Base-by-base conservation (phyloP, 805 yeast species). In the Citeromyces nyonsensis region DNA sequence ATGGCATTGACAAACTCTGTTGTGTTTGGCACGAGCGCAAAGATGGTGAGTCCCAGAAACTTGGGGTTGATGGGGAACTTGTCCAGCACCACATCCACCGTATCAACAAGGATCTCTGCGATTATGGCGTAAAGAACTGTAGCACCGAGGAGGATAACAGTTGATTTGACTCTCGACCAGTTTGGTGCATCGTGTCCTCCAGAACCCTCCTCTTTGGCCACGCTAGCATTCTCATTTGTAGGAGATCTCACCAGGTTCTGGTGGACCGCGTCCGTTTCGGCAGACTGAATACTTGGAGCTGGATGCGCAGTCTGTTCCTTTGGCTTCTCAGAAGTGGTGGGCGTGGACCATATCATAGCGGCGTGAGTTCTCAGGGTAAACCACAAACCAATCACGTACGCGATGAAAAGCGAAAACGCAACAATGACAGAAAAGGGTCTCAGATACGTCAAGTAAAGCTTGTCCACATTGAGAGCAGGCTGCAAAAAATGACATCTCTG, bases 1-100 rank as follows among this genome's bases (percentile, higher is more conserved):
- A 91, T 86, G 44, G 97, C 98, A 54, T 91, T 91, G 36, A 91
- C 66, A 45, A 91, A 91, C 56, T 91, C 98, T 0, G 98, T 91
- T 5, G 97, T 84, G 48, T 86, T 91, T 9, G 98, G 98, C 18
- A 91, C 95, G 29, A 91, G 59, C 0, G 98, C 97, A 58, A 91
- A 91, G 2, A 91, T 80, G 0, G 97, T 88, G 42, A 91, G 63
- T 5, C 98, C 98, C 28, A 91, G 61, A 48, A 91, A 75, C 48
- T 91, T 88, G 12, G 95, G 95, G 44, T 81, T 70, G 33, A 91
- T 73, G n/a, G 94, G 83, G 49, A 69, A 79, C 39, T 69, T 66
- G 32, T 68, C 61, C 33, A 91, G 59, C 8, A 91, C 95, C 10
- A 78, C 73, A 52, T 91, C 97, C 13, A 88, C 95, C 38, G 85